Evolutionary conservation across 441 rosid species (phyloP).

Genomic region (Theobroma grandiflorum): DNA sequence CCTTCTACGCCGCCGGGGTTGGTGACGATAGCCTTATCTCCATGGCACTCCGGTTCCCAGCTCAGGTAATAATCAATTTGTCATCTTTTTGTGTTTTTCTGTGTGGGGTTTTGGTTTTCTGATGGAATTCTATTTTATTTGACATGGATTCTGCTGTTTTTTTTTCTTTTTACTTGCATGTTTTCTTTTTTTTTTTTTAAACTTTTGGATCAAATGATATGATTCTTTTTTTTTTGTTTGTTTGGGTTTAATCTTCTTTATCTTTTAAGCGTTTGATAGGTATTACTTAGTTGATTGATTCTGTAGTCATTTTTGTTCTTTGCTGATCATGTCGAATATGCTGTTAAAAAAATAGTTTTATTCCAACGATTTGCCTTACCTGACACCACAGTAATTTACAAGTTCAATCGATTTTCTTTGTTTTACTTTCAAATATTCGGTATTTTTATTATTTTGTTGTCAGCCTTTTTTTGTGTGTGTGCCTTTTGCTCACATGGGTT

Average conservation of each 20-base stretch:
- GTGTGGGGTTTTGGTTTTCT: not conserved
- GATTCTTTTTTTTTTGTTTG: no score
- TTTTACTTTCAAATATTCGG: not conserved
- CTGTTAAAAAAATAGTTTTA: not conserved
- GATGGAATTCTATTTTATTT: not conserved
- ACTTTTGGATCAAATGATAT: not conserved
- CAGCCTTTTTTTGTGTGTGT: not conserved
- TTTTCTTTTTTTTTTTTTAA: no score
- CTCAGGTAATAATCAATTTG: constrained; percentile 58
- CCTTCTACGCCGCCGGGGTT: constrained; percentile 84
- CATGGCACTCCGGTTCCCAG: constrained; percentile 86
- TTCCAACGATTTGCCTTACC: not conserved
- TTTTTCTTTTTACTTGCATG: not conserved
- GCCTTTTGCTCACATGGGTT: constrained; percentile 17
- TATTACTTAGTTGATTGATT: not conserved
- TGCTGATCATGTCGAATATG: not conserved
- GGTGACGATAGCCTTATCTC: constrained; percentile 78
- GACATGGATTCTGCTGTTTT: not conserved
- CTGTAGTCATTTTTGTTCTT: not conserved
- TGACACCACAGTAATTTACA: not conserved
- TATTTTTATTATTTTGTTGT: not conserved
- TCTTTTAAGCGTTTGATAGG: not conserved
- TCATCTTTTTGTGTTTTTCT: not conserved
- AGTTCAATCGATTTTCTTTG: not conserved
- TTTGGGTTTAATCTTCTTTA: not conserved